Base-by-base conservation (phyloP, 2,329 filamentous ascomycete genomes). In the Cercospora janseana region DNA sequence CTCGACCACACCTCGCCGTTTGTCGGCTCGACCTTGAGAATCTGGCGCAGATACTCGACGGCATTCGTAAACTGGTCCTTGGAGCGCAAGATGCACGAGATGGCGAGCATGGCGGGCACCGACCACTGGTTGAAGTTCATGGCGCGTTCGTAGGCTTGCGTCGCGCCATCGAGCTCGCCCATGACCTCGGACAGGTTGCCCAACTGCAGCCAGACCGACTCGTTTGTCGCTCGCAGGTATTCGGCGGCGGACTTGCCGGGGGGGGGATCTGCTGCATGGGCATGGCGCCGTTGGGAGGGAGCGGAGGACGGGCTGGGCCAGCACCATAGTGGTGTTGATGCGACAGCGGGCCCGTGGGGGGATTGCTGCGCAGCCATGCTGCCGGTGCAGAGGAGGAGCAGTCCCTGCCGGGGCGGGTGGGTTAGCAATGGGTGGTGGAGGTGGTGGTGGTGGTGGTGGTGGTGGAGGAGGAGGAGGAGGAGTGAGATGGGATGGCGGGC, bases 1-100 rank as follows among this genome's bases (percentile, higher is more conserved):
- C 90, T 95, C 40, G 92, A 92, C 93, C 92, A 97, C 35, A 93
- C 90, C 70, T 97, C 93, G 52, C 93, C 93, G 66, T 95, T 96
- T 60, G 83, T 85, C 27, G 78, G 80, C 59, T 98, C 93, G 20
- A 97, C 77, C 72, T 95, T 94, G 46, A 96, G 74, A 52, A 97
- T 95, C 55, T 85, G 87, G 63, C 93, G 85, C 46, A 97, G 79
- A 67, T 92, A 97, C 65, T 97, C 92, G 45, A 96, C 87, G 1
- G 93, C 93, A 66, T 93, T 93, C 35, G 87, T 85, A 63, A 95
- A 98, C 35, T 95, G 88, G 69, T 97, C 93, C 65, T 91, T 88
- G 28, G 87, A 91, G 60, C 94, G 85, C 54, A 96, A 78, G 54
- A 97, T 93, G 68, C 88, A 83, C 52, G 91, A 93, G 59, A 97